Evolutionary conservation across 208 protist genomes (phyloP).

Genomic region (Trypanosoma grayi): DNA sequence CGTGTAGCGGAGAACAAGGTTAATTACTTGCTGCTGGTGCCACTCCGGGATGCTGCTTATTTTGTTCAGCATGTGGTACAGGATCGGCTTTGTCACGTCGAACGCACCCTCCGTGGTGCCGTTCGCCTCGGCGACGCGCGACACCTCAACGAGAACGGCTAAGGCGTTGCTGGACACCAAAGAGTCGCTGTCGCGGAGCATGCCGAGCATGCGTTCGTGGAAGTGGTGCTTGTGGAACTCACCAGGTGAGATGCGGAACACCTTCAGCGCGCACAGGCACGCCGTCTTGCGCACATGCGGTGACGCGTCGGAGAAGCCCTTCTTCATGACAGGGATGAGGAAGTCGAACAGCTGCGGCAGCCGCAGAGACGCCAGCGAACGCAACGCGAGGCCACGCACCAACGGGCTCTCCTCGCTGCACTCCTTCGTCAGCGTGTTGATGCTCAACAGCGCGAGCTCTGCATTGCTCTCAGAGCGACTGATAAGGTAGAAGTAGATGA

Average conservation of each 20-base stretch:
- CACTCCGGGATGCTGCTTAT: conserved; percentile 84
- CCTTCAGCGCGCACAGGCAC: conserved; percentile 79
- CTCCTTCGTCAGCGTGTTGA: conserved; percentile 97
- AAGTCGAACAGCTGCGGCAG: conserved; percentile 71
- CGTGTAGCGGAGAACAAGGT: conserved; percentile 56
- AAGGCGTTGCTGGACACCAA: conserved; percentile 82
- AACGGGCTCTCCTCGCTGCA: conserved; percentile 90
- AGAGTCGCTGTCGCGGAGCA: conserved; percentile 87
- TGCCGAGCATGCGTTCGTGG: conserved; percentile 39
- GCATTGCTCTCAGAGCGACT: conserved; percentile 90
- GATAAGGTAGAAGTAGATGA: conserved; percentile 96
- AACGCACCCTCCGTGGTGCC: conserved; percentile 27
- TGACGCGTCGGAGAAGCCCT: conserved; percentile 70
- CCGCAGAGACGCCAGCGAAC: conserved; percentile 88
- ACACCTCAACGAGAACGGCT: conserved; percentile 75
- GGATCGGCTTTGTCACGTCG: conserved; percentile 54
- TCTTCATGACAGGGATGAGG: conserved; percentile 73
- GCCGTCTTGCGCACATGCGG: conserved; percentile 95
- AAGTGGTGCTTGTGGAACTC: conserved; percentile 42
- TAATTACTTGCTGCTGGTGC: conserved; percentile 81
- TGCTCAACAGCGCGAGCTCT: conserved; percentile 91
- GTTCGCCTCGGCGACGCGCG: conserved; percentile 21
- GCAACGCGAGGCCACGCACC: conserved; percentile 94
- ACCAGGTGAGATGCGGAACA: conserved; percentile 59
- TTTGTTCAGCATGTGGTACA: conserved; percentile 81